A percentile compares a stretch with the other conserved stretches of the same genome.
These are phyloP conservation scores for Pseudocercospora ulei DNA, from an alignment of 2,329 filamentous ascomycete genomes.

Conservation along the genomic window DNA sequence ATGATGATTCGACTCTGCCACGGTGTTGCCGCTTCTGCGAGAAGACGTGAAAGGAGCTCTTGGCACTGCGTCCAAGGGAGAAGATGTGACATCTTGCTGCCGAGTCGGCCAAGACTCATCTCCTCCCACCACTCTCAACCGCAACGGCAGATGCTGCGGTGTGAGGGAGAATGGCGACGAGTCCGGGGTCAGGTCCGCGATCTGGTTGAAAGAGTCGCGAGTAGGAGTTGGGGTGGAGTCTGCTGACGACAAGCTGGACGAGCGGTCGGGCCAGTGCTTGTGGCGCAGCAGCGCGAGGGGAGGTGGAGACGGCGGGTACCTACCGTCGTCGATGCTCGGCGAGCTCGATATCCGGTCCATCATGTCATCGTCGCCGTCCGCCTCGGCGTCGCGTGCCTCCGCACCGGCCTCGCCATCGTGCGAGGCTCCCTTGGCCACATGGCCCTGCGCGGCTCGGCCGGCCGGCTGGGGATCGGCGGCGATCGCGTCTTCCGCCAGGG, in stretches of 20 bases:
- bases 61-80: conserved; percentile 17
- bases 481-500: conserved; percentile 39
- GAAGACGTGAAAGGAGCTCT: conserved; percentile 11
- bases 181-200: conserved; percentile 26
- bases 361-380: conserved; percentile 66
- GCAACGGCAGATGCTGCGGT: conserved; percentile 35
- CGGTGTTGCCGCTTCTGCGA: conserved; percentile 13
- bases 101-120: conserved; percentile 22
- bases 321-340: conserved; percentile 98
- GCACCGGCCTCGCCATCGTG: conserved; percentile 29
- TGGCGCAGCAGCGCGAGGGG: conserved; percentile 13
- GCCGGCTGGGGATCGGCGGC: conserved; percentile 44
- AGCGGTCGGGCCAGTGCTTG: conserved; percentile 36
- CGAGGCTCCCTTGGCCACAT: conserved; percentile 31
- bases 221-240: conserved; percentile 27
- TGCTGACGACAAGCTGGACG: conserved; percentile 37
- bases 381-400: conserved; percentile 34
- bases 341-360: conserved; percentile 99
- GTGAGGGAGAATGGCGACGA: conserved; percentile 41
- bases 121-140: conserved; percentile 18
- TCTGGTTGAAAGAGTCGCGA: conserved; percentile 33
- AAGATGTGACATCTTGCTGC: conserved; percentile 17
- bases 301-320: conserved; percentile 47
- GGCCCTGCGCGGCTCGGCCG: conserved; percentile 44
- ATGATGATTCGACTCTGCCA: conserved; percentile 40